These are phyloP conservation scores for Wallacemonas sp. DNA, from an alignment of 208 protist species.

Conservation along the genomic window DNA sequence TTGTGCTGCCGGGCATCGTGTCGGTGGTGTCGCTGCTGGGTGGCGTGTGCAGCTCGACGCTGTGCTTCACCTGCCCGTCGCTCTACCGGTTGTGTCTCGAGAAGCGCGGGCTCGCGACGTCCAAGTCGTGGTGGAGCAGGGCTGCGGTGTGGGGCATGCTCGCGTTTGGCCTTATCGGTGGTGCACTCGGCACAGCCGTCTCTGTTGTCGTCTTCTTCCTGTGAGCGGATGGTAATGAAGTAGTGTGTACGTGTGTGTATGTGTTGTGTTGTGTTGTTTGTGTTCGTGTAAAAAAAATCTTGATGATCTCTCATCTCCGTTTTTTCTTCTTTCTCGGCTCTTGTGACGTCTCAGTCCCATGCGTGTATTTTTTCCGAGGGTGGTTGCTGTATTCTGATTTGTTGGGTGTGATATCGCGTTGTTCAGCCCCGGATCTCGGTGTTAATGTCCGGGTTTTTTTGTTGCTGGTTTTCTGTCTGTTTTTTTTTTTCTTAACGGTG, in stretches of 20 bases:
- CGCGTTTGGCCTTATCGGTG: conserved; percentile 36
- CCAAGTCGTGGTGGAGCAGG: conserved; percentile 18
- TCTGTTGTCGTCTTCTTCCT: conserved; percentile 30
- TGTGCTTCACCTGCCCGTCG: conserved; percentile 68
- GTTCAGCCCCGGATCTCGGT: too few species aligned
- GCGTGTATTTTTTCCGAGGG: too few species aligned
- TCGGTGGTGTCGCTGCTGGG: conserved; percentile 60
- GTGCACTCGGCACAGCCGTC: conserved; percentile 42
- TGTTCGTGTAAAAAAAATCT: too few species aligned
- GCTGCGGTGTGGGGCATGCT: conserved; percentile 47
- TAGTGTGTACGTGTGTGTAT: conserved; percentile 10
- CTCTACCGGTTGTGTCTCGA: conserved; percentile 68
- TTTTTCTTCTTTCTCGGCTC: too few species aligned
- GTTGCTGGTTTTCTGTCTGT: neutral
- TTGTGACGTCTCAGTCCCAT: too few species aligned
- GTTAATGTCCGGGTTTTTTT: too few species aligned
- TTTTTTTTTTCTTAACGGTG: conserved; percentile 18
- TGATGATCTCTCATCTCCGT: too few species aligned
- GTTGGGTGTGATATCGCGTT: too few species aligned
- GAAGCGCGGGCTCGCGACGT: conserved; percentile 30
- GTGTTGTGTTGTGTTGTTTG: conserved; percentile 14
- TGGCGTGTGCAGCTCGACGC: conserved; percentile 56
- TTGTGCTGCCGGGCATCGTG: conserved; percentile 60
- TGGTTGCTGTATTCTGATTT: too few species aligned
- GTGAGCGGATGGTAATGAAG: too few species aligned